Base-by-base conservation (phyloP, 495 filamentous ascomycete genomes). In the Aspergillus sparsus region DNA sequence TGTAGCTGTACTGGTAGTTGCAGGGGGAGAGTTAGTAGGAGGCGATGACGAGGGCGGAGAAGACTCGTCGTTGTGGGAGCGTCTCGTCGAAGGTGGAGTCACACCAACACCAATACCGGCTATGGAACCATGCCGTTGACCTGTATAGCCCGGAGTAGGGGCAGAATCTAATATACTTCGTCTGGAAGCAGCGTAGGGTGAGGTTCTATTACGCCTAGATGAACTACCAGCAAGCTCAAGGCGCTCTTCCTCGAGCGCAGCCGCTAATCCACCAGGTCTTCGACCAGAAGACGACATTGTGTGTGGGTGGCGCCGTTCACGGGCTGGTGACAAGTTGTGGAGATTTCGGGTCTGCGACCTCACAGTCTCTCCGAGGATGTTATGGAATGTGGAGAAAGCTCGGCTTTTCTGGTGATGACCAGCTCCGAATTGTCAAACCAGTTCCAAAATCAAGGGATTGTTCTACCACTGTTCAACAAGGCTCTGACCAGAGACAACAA, bases 101-200 rank as follows among this genome's bases (percentile, higher is more conserved):
- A 73, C 69, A 36, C 71, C 67, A 39, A 69, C 59, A 27, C 67
- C 67, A 64, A 65, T 70, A 35, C 77, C 71, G 57, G 76, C 68
- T 58, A 79, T 73, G 57, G 76, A 77, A 56, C 71, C 69, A 73
- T 77, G 68, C 39, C 74, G 76, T 58, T 70, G 67, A 55, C 72
- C 58, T 18, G 69, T 55, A 44, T 62, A 56, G n/a, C 65, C 69
- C 15, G 71, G 55, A 60, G 57, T 57, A 11, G 67, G 57, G 37
- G 61, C 37, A 46, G 64, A 54, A 50, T 71, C 68, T 27, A 69
- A 53, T 59, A 71, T 56, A 45, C 67, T 73, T 47, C 68, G 62
- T 53, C 66, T 56, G 36, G 65, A 55, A 32, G 16, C 11, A 10
- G 50, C 51, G 64, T 70, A 79, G 5, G 82, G 75, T 15, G 82